phyloP scores from a whole-genome alignment of 139 green algal species.

The Monoraphidium neglectum region DNA sequence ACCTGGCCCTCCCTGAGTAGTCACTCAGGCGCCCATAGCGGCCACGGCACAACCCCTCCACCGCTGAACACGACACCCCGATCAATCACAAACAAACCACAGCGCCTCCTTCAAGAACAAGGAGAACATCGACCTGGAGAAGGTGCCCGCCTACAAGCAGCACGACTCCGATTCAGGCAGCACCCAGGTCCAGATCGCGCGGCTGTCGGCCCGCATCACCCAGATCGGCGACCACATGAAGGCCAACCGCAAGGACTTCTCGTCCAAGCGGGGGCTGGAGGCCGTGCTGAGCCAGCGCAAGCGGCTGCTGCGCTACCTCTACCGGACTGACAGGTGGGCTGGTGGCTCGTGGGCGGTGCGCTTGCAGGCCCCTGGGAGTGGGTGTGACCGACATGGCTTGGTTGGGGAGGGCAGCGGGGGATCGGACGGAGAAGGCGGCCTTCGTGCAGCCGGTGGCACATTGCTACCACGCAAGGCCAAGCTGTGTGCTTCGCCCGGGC shows the following conservation, averaged over 20 bases:
- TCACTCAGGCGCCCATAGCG: too few relatives aligned
- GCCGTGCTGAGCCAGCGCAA: slow-evolving; percentile 64
- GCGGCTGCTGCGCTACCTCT: slow-evolving; percentile 75
- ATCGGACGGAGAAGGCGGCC: too few relatives aligned
- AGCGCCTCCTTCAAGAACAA: slow-evolving; percentile 65
- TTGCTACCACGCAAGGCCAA: too few relatives aligned
- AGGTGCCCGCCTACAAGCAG: slow-evolving; percentile 27
- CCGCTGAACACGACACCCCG: too few relatives aligned
- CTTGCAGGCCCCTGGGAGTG: neutral
- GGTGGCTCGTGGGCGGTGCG: neutral
- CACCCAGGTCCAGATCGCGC: slow-evolving; percentile 67
- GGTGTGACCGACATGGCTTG: neutral
- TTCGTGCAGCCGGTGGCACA: too few relatives aligned
- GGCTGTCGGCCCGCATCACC: slow-evolving; percentile 54
- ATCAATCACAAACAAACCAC: slow-evolving; percentile 12
- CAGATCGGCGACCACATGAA: slow-evolving; percentile 61
- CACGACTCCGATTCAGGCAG: slow-evolving; percentile 58
- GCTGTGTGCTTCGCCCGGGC: too few relatives aligned
- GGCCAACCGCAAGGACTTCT: slow-evolving; percentile 70
- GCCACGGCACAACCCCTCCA: too few relatives aligned
- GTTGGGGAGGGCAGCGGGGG: neutral
- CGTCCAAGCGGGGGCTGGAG: slow-evolving; percentile 60
- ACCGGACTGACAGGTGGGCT: slow-evolving; percentile 50
- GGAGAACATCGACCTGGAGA: slow-evolving; percentile 63
- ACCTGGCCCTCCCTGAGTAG: too few relatives aligned